Evolutionary conservation across 2,329 filamentous ascomycete species (phyloP), one percentile per base, ranked within the genome.

Genomic region (Xylaria sp.): DNA sequence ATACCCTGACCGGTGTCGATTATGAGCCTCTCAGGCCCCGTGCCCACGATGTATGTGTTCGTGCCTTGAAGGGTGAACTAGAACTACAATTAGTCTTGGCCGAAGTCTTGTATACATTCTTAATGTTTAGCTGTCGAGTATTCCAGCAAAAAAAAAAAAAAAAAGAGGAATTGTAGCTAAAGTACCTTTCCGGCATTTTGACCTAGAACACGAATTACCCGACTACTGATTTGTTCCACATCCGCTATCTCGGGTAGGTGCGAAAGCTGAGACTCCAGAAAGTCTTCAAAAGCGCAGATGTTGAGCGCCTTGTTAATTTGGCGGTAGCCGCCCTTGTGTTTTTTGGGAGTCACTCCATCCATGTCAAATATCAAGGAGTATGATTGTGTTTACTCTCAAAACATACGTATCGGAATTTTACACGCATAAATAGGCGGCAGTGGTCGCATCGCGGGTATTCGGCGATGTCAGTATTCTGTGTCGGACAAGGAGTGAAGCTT

Each of bases 21-120:
- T 13, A 94, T 83, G 60, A 94, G 81, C 1, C 92, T 86, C 12
- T 82, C 78, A 1, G 81, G 74, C 3, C 91, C 91, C 5, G 85
- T 87, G 37, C 92, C 92, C 66, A 94, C 78, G 46, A 94, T 85
- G 77, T 94, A 94, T 20, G 92, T 94, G 78, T 94, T 94, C 69
- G 92, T 93, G 65, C 91, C 86, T 83, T 85, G 82, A n/a, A 84
- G 75, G 20, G 82, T 80, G 67, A 83, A 83, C 86, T 94, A 10
- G 28, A 18, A 8, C 13, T 18, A 7, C 25, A 18, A 25, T 54
- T 18, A 54, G 51, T 13, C 15, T 18, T 44, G 15, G 12, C 41
- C 41, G 12, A 7, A 18, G 7, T 44, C 41, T 15, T 18, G 5
- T 13, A 44, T 6, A 44, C 41, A 15, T 15, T 13, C 18, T n/a